Evolutionary conservation across 139 green algal species (phyloP).

Genomic region (Pleodorina starrii): DNA sequence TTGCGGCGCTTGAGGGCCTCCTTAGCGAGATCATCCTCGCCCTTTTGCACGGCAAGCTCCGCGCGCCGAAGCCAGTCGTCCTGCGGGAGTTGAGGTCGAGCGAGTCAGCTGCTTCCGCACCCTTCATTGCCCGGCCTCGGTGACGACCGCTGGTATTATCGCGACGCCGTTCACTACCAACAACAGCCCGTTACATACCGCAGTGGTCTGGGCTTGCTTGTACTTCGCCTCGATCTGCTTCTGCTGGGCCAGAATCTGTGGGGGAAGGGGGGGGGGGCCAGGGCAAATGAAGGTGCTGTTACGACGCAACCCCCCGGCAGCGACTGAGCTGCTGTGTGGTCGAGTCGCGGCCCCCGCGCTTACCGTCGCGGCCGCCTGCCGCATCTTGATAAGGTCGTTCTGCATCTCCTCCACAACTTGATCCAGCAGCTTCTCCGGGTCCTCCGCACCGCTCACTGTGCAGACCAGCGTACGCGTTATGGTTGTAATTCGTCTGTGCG

Average conservation of each 20-base stretch:
- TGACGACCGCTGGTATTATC: no score
- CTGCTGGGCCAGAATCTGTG: constrained; percentile 94
- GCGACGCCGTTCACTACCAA: no score
- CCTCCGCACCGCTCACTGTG: constrained; percentile 86
- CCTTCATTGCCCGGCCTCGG: no score
- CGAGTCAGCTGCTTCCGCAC: not conserved
- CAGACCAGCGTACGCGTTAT: no score
- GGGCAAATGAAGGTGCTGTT: no score
- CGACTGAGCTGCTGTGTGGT: no score
- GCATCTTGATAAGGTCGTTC: constrained; percentile 97
- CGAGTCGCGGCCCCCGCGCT: not conserved
- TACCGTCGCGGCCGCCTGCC: constrained; percentile 96
- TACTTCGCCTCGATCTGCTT: constrained; percentile 98
- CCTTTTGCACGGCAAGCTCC: constrained; percentile 96
- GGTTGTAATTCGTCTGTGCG: no score
- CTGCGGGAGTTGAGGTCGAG: constrained; percentile 34
- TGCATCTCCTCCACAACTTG: constrained; percentile 98
- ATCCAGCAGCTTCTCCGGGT: constrained; percentile 99
- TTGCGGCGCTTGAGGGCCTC: constrained; percentile 95
- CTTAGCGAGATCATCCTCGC: constrained; percentile 95
- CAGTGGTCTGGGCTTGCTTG: constrained; percentile 83
- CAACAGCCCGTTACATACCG: no score
- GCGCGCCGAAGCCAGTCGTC: constrained; percentile 93
- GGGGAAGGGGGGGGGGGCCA: not conserved
- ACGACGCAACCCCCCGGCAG: no score